Evolutionary conservation across 495 filamentous ascomycete species (phyloP).

Genomic region (Physcia stellaris): DNA sequence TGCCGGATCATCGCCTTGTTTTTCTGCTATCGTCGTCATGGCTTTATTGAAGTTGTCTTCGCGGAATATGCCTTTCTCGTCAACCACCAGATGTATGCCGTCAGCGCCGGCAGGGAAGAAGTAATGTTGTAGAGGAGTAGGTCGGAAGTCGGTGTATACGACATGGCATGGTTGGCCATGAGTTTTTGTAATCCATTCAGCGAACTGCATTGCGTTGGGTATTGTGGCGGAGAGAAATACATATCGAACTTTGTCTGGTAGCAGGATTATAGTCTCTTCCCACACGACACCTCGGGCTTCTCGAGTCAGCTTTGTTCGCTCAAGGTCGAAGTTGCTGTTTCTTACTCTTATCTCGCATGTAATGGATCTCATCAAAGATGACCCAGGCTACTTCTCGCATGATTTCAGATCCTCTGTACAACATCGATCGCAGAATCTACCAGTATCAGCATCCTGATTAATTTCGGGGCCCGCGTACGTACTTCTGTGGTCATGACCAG

Average conservation of each 20-base stretch:
- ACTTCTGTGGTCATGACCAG: constrained; percentile 96
- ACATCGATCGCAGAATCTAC: constrained; percentile 88
- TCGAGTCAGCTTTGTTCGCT: constrained; percentile 8
- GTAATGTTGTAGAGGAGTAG: constrained; percentile 92
- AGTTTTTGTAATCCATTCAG: constrained; percentile 96
- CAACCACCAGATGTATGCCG: constrained; percentile 87
- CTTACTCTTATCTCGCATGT: constrained; percentile 75
- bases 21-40: constrained; percentile 79
- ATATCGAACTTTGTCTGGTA: constrained; percentile 96
- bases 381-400: constrained; percentile 99
- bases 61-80: constrained; percentile 88
- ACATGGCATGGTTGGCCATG: constrained; percentile 96
- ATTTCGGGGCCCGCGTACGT: too few relatives aligned
- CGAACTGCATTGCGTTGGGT: constrained; percentile 97
- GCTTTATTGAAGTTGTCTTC: constrained; percentile 95
- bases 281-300: constrained; percentile 82
- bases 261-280: constrained; percentile 96
- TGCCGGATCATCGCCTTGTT: constrained; percentile 69
- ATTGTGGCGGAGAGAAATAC: constrained; percentile 99
- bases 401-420: constrained; percentile 95
- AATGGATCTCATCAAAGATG: constrained; percentile 96
- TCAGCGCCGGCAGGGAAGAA: constrained; percentile 91
- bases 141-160: constrained; percentile 95
- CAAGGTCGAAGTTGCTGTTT: constrained; percentile 2
- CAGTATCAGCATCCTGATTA: too few relatives aligned